These are phyloP conservation scores for Diaporthe citrichinensis DNA, from an alignment of 2,329 filamentous ascomycete species.

Conservation along the genomic window DNA sequence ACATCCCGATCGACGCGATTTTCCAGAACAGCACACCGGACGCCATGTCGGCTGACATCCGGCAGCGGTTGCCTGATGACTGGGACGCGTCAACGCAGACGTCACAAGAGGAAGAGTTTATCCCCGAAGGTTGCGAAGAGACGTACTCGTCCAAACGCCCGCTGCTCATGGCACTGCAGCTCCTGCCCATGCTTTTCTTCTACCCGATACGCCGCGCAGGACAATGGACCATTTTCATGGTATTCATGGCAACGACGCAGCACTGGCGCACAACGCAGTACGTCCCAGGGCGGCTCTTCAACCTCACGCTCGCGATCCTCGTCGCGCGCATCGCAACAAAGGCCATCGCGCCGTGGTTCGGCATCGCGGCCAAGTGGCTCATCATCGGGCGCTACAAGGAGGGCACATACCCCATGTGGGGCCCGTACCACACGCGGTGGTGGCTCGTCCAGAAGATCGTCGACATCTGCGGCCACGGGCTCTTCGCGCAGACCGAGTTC, in stretches of 20 bases:
- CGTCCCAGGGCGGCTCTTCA: slow-evolving; percentile 62
- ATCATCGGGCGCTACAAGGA: slow-evolving; percentile 67
- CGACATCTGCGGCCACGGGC: slow-evolving; percentile 62
- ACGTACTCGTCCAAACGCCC: slow-evolving; percentile 65
- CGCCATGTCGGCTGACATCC: slow-evolving; percentile 51
- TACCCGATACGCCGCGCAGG: slow-evolving; percentile 66
- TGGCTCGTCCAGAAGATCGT: slow-evolving; percentile 70
- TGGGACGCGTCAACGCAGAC: slow-evolving; percentile 3
- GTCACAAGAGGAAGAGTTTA: slow-evolving; percentile 1
- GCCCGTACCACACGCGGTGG: slow-evolving; percentile 69
- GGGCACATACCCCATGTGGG: slow-evolving; percentile 73
- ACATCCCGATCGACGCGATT: slow-evolving; percentile 65
- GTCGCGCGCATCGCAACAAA: slow-evolving; percentile 57
- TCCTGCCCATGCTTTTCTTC: slow-evolving; percentile 63
- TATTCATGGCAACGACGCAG: slow-evolving; percentile 58
- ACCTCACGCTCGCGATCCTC: slow-evolving; percentile 61
- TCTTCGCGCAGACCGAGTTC: slow-evolving; percentile 58
- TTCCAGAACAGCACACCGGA: slow-evolving; percentile 63
- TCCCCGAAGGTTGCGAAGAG: slow-evolving; percentile 41
- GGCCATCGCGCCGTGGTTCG: slow-evolving; percentile 59
- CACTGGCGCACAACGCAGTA: slow-evolving; percentile 55
- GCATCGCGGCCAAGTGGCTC: slow-evolving; percentile 68
- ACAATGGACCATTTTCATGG: slow-evolving; percentile 67
- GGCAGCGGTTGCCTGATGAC: neutral
- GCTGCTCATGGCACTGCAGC: slow-evolving; percentile 63